phyloP scores from a whole-genome alignment of 345 rosid genomes.

The Citrus trifoliata region DNA sequence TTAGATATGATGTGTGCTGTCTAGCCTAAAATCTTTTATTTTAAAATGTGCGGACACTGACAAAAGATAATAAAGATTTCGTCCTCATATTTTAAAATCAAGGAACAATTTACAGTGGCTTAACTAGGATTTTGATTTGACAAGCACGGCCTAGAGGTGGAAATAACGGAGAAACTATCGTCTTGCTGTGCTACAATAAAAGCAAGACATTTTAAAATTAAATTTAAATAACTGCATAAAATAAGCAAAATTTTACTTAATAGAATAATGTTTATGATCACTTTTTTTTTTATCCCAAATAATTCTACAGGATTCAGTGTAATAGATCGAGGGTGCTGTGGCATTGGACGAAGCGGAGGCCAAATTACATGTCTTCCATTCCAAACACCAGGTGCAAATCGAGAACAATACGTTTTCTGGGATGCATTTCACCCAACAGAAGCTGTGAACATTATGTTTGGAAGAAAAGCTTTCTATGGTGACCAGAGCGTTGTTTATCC shows the following conservation, averaged over 20 bases:
- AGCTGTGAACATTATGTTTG: slow-evolving; percentile 80
- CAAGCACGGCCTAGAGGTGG: too few species aligned
- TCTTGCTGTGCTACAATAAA: too few species aligned
- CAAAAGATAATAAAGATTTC: too few species aligned
- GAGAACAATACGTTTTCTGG: slow-evolving; percentile 82
- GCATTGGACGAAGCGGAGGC: slow-evolving; percentile 83
- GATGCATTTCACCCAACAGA: slow-evolving; percentile 97
- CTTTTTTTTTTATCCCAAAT: slow-evolving; percentile 9
- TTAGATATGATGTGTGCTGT: neutral
- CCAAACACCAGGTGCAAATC: slow-evolving; percentile 73
- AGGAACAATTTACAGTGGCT: too few species aligned
- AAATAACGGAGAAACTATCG: too few species aligned
- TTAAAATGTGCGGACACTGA: neutral
- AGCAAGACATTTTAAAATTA: too few species aligned
- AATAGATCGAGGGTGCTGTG: slow-evolving; percentile 77
- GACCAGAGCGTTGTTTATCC: slow-evolving; percentile 57
- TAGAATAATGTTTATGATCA: neutral
- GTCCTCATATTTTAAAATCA: too few species aligned
- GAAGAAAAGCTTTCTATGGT: slow-evolving; percentile 66
- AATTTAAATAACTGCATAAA: too few species aligned
- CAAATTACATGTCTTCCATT: slow-evolving; percentile 93
- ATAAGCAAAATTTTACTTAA: too few species aligned
- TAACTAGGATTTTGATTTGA: too few species aligned
- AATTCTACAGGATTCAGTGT: slow-evolving; percentile 60
- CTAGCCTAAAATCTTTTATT: neutral